Evolutionary conservation across 148 eudicot species (phyloP).

Genomic region (Rhododendron mucronatum): DNA sequence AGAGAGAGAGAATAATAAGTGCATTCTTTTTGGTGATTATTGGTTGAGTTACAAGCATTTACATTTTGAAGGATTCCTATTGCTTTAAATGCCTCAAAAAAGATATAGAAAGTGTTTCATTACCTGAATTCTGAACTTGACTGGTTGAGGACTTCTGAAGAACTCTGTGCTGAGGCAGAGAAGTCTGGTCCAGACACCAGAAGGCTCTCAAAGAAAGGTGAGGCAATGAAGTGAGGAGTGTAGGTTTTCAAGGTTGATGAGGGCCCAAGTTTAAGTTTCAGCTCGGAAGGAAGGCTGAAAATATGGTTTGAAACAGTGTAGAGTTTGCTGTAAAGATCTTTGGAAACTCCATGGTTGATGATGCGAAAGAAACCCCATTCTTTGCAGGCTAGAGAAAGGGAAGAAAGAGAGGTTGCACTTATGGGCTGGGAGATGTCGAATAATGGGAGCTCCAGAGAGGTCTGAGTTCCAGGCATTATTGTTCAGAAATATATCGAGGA

Average conservation of each 20-base stretch:
- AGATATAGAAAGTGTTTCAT: neutral
- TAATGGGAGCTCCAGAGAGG: conserved; percentile 47
- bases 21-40: neutral
- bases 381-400: conserved; percentile 54
- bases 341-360: conserved; percentile 57
- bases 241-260: conserved; percentile 46
- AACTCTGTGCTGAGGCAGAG: conserved; percentile 59
- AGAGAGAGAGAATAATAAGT: neutral
- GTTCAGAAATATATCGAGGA: conserved; percentile 24
- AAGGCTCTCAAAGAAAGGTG: conserved; percentile 72
- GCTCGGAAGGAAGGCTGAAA: conserved; percentile 44
- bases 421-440: conserved; percentile 53
- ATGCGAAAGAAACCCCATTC: conserved; percentile 80
- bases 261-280: conserved; percentile 64
- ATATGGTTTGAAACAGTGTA: conserved; percentile 38
- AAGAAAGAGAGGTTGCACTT: conserved; percentile 41
- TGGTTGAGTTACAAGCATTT: neutral
- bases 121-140: conserved; percentile 58
- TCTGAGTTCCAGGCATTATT: conserved; percentile 53
- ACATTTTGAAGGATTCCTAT: neutral
- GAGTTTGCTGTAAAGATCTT: conserved; percentile 39
- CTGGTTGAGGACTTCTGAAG: conserved; percentile 33
- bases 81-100: neutral
- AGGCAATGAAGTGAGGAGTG: conserved; percentile 78
- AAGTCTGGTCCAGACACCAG: conserved; percentile 62